A percentile compares a stretch with the other conserved stretches of the same genome.
Conservation (phyloP, 768 basidiomycete genomes). For the Serendipita sp. region DNA sequence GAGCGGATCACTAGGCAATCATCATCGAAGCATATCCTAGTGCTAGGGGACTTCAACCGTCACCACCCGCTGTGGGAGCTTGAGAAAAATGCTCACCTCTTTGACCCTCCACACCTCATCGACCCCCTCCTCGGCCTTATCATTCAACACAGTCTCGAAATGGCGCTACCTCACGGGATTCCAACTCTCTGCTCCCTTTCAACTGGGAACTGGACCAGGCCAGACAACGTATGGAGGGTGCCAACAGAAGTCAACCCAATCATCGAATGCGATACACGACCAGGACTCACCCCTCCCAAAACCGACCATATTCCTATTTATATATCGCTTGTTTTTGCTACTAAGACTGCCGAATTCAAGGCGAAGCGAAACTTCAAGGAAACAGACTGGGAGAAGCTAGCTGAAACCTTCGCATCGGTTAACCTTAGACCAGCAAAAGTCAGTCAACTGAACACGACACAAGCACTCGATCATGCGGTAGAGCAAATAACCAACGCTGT, state of each 20-base stretch:
- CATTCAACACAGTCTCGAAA: slow-evolving; percentile 18
- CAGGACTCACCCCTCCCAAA: slow-evolving; percentile 10
- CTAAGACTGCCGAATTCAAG: not conserved
- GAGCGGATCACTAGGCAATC: not conserved
- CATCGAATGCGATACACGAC: slow-evolving; percentile 18
- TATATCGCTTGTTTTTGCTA: slow-evolving; percentile 21
- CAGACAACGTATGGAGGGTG: slow-evolving; percentile 31
- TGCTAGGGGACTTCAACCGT: slow-evolving; percentile 28
- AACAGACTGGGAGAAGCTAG: slow-evolving; percentile 22
- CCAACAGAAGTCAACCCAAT: slow-evolving; percentile 13
- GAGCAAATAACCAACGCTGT: not conserved
- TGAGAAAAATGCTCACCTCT: slow-evolving; percentile 16
- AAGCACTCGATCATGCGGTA: not conserved
- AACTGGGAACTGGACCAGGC: slow-evolving; percentile 18
- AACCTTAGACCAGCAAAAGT: not conserved
- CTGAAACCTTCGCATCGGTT: slow-evolving; percentile 12
- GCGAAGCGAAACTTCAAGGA: slow-evolving; percentile 17
- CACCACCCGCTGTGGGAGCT: slow-evolving; percentile 30
- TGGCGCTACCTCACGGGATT: slow-evolving; percentile 21
- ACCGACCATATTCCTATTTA: slow-evolving; percentile 31
- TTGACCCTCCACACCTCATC: slow-evolving; percentile 11
- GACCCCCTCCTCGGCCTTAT: slow-evolving; percentile 23
- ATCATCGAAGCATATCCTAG: slow-evolving; percentile 21
- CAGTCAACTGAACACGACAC: not conserved
- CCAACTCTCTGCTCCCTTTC: slow-evolving; percentile 28